Conservation (phyloP, 768 basidiomycete species). For the Naganishia friedmannii region DNA sequence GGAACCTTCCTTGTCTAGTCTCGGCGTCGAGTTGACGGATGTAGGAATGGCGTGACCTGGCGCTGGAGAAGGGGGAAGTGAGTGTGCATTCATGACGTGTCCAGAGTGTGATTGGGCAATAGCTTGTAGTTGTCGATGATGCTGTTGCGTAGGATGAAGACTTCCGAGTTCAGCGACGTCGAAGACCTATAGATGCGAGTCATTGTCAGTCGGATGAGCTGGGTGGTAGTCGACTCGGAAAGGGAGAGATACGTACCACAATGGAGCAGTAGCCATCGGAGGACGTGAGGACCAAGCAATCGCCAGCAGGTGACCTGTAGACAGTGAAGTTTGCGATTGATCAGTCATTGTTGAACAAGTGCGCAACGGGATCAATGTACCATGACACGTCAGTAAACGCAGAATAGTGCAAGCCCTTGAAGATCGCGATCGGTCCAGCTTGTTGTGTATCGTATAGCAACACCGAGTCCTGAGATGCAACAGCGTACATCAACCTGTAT, state of each 20-base stretch:
- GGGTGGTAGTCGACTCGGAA: no score
- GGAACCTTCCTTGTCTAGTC: conserved; percentile 47
- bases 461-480: conserved; percentile 93
- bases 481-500: conserved; percentile 90
- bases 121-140: conserved; percentile 80
- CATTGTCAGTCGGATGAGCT: no score
- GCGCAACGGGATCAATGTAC: conserved; percentile 57
- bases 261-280: conserved; percentile 97
- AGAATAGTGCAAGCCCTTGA: conserved; percentile 93
- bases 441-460: conserved; percentile 97
- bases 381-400: conserved; percentile 96
- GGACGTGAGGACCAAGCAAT: conserved; percentile 82
- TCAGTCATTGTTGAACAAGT: conserved; percentile 23
- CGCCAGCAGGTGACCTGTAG: conserved; percentile 89
- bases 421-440: conserved; percentile 79
- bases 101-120: conserved; percentile 72
- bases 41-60: conserved; percentile 44
- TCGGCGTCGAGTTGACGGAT: conserved; percentile 36
- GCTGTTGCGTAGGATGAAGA: conserved; percentile 83
- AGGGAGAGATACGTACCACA: conserved; percentile 56
- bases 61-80: conserved; percentile 35
- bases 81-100: conserved; percentile 27
- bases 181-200: conserved; percentile 55
- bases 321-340: conserved; percentile 1
- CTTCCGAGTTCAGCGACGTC: conserved; percentile 77